Base-by-base conservation (phyloP, 2,329 filamentous ascomycete genomes). In the Lachnellula subtilissima region DNA sequence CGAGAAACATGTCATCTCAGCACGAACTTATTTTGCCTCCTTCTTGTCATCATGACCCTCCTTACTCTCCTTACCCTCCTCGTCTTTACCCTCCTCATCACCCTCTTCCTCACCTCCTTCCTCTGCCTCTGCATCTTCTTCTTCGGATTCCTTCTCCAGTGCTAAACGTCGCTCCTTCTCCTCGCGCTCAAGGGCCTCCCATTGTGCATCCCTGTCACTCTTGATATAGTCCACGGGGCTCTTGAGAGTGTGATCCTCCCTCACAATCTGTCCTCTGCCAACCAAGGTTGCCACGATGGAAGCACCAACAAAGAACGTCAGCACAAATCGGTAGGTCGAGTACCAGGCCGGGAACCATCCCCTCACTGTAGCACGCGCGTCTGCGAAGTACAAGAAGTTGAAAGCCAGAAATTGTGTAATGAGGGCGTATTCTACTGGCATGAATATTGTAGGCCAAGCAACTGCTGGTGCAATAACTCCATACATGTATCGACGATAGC, bases 321-420 rank as follows among this genome's bases (percentile, higher is more conserved):
- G 79, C 8, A 96, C 86, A 73, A 96, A 97, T 36, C 93, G 89
- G 76, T 97, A 97, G 50, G 86, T 88, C 57, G 79, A 81, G 71
- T 96, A 97, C 92, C 92, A 97, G 39, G 78, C 70, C 23, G 92
- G 92, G 2, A 87, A 86, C 86, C 89, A 94, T 62, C 91, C 92
- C 42, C 78, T 77, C 51, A 81, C 79, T 8, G 87, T 81, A 14
- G 90, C 90, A 28, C 85, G 81, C 7, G 87, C 79, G 69, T 97
- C 92, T 57, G 85, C 85, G 70, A 93, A 93, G 78, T 96, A 97
- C 58, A 96, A 81, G 64, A 85, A 85, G 55, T 86, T 87, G 73
- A 97, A 97, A 39, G 89, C 87, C 53, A 87, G 72, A 75, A 97
- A 96, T 70, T 97, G 92, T 3, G 84, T 79, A 53, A 91, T 95